A percentile compares a stretch with the other conserved stretches of the same genome.
Conservation (phyloP, 805 yeast species). For the Metschnikowia sp. region DNA sequence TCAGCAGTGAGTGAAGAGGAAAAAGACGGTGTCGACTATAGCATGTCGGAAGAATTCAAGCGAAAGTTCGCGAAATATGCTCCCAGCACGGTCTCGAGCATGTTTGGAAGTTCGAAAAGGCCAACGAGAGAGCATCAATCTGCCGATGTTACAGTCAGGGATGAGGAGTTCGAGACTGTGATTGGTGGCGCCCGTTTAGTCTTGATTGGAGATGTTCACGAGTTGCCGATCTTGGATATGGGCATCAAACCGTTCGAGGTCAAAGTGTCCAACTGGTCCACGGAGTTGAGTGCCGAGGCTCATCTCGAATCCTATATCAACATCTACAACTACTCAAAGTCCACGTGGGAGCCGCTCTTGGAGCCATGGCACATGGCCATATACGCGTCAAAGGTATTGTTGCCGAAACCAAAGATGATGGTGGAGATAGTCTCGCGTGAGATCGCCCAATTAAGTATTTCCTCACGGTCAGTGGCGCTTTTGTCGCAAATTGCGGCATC, state of each 20-base stretch:
- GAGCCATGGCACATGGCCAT: conserved; percentile 84
- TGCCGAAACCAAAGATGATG: conserved; percentile 46
- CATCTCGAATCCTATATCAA: conserved; percentile 65
- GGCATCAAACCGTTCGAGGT: conserved; percentile 66
- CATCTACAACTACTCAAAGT: conserved; percentile 81
- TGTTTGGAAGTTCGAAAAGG: conserved; percentile 33
- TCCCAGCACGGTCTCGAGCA: conserved; percentile 57
- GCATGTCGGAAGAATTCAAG: conserved; percentile 62
- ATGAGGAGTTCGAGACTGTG: conserved; percentile 63
- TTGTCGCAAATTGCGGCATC: conserved; percentile 64
- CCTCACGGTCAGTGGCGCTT: conserved; percentile 77
- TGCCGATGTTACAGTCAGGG: conserved; percentile 47
- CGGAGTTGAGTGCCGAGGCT: conserved; percentile 69
- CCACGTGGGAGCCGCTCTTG: conserved; percentile 92
- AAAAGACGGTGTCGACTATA: conserved; percentile 25
- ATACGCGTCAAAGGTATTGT: conserved; percentile 52
- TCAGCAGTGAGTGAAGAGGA: conserved; percentile 12
- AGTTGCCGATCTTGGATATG: conserved; percentile 81
- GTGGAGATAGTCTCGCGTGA: conserved; percentile 75
- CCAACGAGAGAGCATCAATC: background rate
- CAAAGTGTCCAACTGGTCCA: conserved; percentile 79
- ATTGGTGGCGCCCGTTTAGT: conserved; percentile 79
- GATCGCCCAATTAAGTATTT: conserved; percentile 73
- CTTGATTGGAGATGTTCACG: conserved; percentile 86
- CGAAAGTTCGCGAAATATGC: conserved; percentile 61